Percentiles rank a stretch among this genome's conserved stretches.
Conservation (phyloP, 176 grass and related monocot genomes). For the Areca catechu region DNA sequence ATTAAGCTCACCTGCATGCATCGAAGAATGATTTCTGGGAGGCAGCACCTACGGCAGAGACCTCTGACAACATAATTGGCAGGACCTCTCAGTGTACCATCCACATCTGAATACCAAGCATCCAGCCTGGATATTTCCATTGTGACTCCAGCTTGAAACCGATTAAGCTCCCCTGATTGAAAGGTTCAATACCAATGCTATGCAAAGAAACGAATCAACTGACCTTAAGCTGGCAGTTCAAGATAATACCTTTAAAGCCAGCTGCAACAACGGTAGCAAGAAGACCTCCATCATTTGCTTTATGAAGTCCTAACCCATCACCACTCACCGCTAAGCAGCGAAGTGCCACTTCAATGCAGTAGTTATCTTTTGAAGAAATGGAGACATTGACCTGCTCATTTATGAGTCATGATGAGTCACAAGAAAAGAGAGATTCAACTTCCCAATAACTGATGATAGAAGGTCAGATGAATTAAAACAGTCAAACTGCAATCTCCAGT, state of each 20-base stretch:
- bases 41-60: conserved; percentile 73
- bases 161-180: conserved; percentile 74
- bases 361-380: conserved; percentile 57
- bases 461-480: too few relatives aligned
- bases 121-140: conserved; percentile 92
- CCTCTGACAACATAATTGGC: conserved; percentile 76
- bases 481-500: too few relatives aligned
- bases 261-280: conserved; percentile 73
- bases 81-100: conserved; percentile 40
- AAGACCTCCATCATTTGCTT: conserved; percentile 81
- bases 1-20: conserved; percentile 72
- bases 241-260: conserved; percentile 77
- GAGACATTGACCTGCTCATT: conserved; percentile 55
- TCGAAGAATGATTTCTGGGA: conserved; percentile 83
- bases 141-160: conserved; percentile 88
- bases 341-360: conserved; percentile 70
- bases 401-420: too few relatives aligned
- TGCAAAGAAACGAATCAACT: background rate
- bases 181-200: conserved; percentile 7
- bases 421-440: too few relatives aligned
- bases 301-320: conserved; percentile 79
- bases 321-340: conserved; percentile 61
- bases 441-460: too few relatives aligned
- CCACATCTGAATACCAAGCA: conserved; percentile 81
- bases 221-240: background rate